A percentile compares a stretch with the other conserved stretches of the same genome.
Conservation (phyloP, 2,329 filamentous ascomycete genomes). For the Mollisiaceae sp. region DNA sequence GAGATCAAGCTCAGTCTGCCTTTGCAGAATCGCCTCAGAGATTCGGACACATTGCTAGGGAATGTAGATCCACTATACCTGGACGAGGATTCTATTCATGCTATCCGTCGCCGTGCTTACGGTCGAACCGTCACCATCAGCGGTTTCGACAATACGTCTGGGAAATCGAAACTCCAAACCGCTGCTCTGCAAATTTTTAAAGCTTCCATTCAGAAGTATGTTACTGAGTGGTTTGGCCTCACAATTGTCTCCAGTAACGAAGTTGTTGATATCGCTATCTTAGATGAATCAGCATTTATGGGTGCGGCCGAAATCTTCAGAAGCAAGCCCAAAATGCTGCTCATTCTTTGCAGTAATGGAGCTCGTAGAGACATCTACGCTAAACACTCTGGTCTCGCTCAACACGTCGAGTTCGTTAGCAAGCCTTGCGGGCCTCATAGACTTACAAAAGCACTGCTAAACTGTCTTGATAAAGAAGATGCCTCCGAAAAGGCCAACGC, state of each 20-base stretch:
- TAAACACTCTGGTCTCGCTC: slow-evolving; percentile 21
- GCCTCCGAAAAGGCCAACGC: slow-evolving; percentile 7
- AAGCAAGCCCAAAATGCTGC: slow-evolving; percentile 20
- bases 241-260: slow-evolving; percentile 16
- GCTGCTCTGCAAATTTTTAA: slow-evolving; percentile 27
- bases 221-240: slow-evolving; percentile 32
- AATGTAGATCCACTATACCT: neutral
- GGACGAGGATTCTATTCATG: slow-evolving; percentile 23
- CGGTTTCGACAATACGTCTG: slow-evolving; percentile 29
- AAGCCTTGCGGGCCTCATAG: slow-evolving; percentile 37
- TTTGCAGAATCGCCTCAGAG: slow-evolving; percentile 25
- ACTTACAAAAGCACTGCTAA: slow-evolving; percentile 35
- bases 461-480: slow-evolving; percentile 34
- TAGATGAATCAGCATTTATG: slow-evolving; percentile 31
- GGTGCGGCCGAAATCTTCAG: slow-evolving; percentile 14
- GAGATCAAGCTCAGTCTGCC: slow-evolving; percentile 56
- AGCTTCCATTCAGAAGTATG: slow-evolving; percentile 32
- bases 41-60: neutral
- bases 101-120: slow-evolving; percentile 27
- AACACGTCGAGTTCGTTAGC: slow-evolving; percentile 34
- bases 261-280: slow-evolving; percentile 30
- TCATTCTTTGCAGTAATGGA: slow-evolving; percentile 34
- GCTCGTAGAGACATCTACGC: slow-evolving; percentile 29
- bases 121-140: slow-evolving; percentile 31
- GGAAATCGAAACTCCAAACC: slow-evolving; percentile 25